These are phyloP conservation scores for Bacterosira constricta DNA, from an alignment of 108 stramenopile genomes.

Conservation along the genomic window DNA sequence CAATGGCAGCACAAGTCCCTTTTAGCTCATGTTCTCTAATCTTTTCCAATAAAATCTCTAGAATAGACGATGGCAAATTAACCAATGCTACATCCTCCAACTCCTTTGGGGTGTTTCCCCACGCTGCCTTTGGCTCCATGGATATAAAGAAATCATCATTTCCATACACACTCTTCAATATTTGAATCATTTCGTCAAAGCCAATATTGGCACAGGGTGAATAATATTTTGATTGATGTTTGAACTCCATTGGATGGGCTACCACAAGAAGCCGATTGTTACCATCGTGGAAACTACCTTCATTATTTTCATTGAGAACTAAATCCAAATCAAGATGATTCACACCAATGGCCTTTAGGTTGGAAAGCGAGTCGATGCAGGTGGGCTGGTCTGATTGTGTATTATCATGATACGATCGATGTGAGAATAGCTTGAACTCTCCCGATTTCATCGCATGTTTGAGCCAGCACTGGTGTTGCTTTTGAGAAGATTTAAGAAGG, in stretches of 20 bases:
- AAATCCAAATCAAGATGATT: constrained; percentile 27
- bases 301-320: constrained; percentile 11
- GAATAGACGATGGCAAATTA: constrained; percentile 14
- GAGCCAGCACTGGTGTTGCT: no score
- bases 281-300: no score
- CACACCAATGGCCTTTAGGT: constrained; percentile 9
- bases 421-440: constrained; percentile 5
- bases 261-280: background rate
- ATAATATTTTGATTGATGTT: background rate
- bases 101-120: constrained; percentile 9
- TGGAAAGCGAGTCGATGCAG: background rate
- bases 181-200: constrained; percentile 19
- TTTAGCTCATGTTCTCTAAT: constrained; percentile 8
- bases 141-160: constrained; percentile 14
- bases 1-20: constrained; percentile 25
- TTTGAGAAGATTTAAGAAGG: no score
- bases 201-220: constrained; percentile 16
- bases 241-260: constrained; percentile 34
- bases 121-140: constrained; percentile 36
- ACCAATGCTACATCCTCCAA: constrained; percentile 13
- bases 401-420: constrained; percentile 12
- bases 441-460: constrained; percentile 7
- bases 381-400: background rate
- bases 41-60: background rate
- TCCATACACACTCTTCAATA: constrained; percentile 12